Evolutionary conservation across 2,329 filamentous ascomycete species (phyloP).

Genomic region (Escovopsis sp.): DNA sequence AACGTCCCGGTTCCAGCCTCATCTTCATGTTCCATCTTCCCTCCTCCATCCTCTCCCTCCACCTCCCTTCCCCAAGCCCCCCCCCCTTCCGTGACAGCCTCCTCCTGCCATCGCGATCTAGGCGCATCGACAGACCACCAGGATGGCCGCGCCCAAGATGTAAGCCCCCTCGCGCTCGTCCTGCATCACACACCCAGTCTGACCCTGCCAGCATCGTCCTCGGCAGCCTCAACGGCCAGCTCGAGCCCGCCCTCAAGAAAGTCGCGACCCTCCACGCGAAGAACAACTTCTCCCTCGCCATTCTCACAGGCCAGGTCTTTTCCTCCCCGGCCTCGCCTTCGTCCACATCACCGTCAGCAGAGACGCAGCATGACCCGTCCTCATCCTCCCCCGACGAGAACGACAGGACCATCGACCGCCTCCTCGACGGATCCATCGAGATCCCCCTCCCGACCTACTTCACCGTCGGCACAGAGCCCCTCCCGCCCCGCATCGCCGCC

Average conservation of each 20-base stretch:
- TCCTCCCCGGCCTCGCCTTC: conserved; percentile 24
- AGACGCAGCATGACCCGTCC: no score
- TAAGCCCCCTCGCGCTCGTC: conserved; percentile 13
- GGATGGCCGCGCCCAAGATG: conserved; percentile 35
- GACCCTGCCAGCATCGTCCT: conserved; percentile 52
- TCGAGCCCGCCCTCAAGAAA: conserved; percentile 64
- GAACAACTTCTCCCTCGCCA: conserved; percentile 73
- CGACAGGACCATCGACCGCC: conserved; percentile 39
- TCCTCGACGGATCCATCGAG: conserved; percentile 57
- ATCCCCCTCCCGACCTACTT: conserved; percentile 85
- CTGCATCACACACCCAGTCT: background rate
- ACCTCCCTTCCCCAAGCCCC: background rate
- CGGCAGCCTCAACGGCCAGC: conserved; percentile 67
- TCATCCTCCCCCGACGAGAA: no score
- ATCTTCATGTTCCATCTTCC: background rate
- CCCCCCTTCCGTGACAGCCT: background rate
- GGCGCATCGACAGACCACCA: background rate
- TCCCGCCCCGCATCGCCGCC: conserved; percentile 56
- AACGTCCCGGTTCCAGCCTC: no score
- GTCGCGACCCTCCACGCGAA: conserved; percentile 68
- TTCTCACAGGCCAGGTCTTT: conserved; percentile 77
- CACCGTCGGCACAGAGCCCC: conserved; percentile 55
- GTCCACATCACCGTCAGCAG: no score
- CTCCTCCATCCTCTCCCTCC: background rate
- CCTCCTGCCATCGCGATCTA: background rate